These are phyloP conservation scores for Rostrohypoxylon terebratum DNA, from an alignment of 495 filamentous ascomycete genomes.

Conservation along the genomic window DNA sequence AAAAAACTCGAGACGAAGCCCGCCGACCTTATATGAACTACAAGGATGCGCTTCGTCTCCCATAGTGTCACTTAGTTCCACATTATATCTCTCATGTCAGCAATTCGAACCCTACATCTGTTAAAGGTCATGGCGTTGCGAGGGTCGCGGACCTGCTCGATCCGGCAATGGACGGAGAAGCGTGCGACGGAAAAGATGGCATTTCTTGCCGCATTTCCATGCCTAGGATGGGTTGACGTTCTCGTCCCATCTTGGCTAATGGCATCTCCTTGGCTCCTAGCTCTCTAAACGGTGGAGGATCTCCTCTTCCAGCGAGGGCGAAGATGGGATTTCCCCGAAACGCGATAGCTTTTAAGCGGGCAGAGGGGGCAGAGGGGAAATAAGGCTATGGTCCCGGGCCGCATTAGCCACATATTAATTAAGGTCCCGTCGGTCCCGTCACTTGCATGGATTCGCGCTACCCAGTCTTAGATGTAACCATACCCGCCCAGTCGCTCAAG, in stretches of 20 bases:
- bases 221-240: conserved; percentile 36
- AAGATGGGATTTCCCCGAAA: conserved; percentile 30
- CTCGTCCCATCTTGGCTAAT: conserved; percentile 71
- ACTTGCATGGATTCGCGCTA: conserved; percentile 4
- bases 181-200: conserved; percentile 20
- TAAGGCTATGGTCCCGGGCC: conserved; percentile 39
- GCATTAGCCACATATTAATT: conserved; percentile 49
- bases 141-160: conserved; percentile 34
- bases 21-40: conserved; percentile 27
- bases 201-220: conserved; percentile 36
- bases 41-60: conserved; percentile 8
- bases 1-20: neutral
- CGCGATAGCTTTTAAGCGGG: conserved; percentile 5
- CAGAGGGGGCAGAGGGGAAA: conserved; percentile 27
- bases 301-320: conserved; percentile 15
- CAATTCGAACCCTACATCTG: conserved; percentile 10
- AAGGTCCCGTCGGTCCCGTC: conserved; percentile 9
- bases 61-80: neutral
- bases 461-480: conserved; percentile 25
- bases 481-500: neutral
- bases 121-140: conserved; percentile 9
- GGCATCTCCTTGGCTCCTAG: conserved; percentile 73
- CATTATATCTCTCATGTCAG: neutral
- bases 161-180: conserved; percentile 47
- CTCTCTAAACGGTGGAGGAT: conserved; percentile 70